Evolutionary conservation across 495 filamentous ascomycete genomes (phyloP).

Genomic region (Thermothielavioides terrestris): DNA sequence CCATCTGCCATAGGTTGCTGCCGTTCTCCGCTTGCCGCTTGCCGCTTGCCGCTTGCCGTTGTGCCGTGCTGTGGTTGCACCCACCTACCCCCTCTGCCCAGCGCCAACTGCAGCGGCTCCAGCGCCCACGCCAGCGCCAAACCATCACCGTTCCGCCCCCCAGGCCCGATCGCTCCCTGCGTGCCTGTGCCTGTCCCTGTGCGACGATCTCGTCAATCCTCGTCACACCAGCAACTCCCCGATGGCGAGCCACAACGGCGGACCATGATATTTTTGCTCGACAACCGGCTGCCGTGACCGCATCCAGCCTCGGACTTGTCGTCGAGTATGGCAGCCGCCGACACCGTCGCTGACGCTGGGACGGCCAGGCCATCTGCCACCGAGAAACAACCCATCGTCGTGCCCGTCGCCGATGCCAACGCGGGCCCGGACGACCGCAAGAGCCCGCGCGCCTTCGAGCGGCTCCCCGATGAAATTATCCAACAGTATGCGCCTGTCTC

Average conservation of each 20-base stretch:
- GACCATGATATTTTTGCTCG: slow-evolving; percentile 10
- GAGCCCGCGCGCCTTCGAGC: slow-evolving; percentile 34
- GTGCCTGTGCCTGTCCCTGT: background rate
- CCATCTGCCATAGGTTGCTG: too few species aligned
- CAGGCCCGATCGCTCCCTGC: too few species aligned
- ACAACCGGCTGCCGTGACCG: slow-evolving; percentile 11
- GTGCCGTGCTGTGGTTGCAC: slow-evolving; percentile 1
- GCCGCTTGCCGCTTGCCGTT: background rate
- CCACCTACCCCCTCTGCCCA: background rate
- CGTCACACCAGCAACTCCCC: slow-evolving; percentile 1
- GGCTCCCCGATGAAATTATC: slow-evolving; percentile 43
- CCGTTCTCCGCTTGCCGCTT: background rate
- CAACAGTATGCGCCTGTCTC: slow-evolving; percentile 35
- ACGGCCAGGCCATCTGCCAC: slow-evolving; percentile 23
- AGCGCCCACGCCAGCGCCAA: slow-evolving; percentile 3
- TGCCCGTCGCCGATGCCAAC: slow-evolving; percentile 10
- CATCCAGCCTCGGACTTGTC: background rate
- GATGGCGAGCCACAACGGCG: slow-evolving; percentile 13
- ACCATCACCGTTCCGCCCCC: background rate
- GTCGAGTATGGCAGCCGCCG: slow-evolving; percentile 17
- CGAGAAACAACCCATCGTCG: slow-evolving; percentile 27
- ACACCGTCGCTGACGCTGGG: slow-evolving; percentile 11
- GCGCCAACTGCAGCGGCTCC: background rate
- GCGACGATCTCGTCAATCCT: background rate
- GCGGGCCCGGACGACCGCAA: slow-evolving; percentile 5